Evolutionary conservation across 805 yeast genomes (phyloP), one percentile per base, ranked within the genome.

Genomic region (Saturnispora hagleri): DNA sequence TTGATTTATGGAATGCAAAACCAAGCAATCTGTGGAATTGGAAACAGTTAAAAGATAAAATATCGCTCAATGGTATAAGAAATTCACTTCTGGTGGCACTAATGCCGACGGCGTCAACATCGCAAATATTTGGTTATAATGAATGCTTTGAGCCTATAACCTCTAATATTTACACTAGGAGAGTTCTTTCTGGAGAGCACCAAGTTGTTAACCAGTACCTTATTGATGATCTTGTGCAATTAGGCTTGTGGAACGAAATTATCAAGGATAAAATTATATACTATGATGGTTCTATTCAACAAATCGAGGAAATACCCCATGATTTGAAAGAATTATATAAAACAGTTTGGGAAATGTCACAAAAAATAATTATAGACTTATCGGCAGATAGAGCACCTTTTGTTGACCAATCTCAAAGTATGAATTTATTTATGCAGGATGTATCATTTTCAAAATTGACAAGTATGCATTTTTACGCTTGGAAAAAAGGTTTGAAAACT

Each of bases 91-190:
- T 90, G 17, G 86, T 90, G 34, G 97, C 95, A 1, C 93, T 97
- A 50, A 91, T 91, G 98, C 98, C 98, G 43, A 91, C 98, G 17
- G 98, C 98, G 2, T 89, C 97, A 1, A 91, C 98, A 2, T 91
- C 98, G 3, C 97, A 89, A 72, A 90, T 91, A 48, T 73, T 91
- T 49, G 98, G 97, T 40, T 88, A 79, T 73, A 90, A 82, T 60
- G 98, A 91, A 71, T 90, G 97, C 69, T 91, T 91, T 67, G 99
- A 91, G 69, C 98, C 99, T 12, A 81, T 82, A 66, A 90, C 99
- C 7, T 89, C 97, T 20, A 91, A 91, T 70, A 81, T 91, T 62
- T 91, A 89, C 69, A 80, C 87, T 44, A 80, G 98, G 61, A 81
- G 98, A 64, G 97, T 89, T 5, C 71, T 89, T 8, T 86, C 97